Evolutionary conservation across 176 grass and related monocot genomes (phyloP).

Genomic region (Elaeis guineensis): DNA sequence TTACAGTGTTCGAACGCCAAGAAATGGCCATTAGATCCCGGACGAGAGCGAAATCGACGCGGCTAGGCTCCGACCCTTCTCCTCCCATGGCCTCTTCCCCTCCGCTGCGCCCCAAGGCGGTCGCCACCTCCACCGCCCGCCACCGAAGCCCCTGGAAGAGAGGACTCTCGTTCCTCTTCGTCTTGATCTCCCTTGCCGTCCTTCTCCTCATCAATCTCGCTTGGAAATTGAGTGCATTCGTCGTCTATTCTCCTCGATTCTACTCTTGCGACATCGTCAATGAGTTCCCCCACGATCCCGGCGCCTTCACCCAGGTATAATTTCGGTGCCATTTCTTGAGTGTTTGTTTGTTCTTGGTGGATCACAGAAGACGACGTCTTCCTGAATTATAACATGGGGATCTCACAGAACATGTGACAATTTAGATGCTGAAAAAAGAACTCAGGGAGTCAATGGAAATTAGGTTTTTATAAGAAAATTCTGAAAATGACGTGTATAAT

Average conservation of each 20-base stretch:
- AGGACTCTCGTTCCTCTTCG: neutral
- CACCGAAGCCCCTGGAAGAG: neutral
- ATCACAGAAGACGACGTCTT: too few relatives aligned
- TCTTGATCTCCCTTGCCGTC: neutral
- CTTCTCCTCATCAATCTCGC: constrained; percentile 1
- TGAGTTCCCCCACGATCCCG: constrained; percentile 74
- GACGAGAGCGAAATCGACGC: neutral
- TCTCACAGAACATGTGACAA: too few relatives aligned
- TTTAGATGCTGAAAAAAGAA: too few relatives aligned
- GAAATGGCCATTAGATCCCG: neutral
- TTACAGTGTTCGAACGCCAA: neutral
- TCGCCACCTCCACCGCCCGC: constrained; percentile 17
- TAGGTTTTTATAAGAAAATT: too few relatives aligned
- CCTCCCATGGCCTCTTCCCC: neutral
- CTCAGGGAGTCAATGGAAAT: too few relatives aligned
- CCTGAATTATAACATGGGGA: too few relatives aligned
- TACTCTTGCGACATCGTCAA: constrained; percentile 68
- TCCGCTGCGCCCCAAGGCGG: constrained; percentile 4
- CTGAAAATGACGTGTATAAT: too few relatives aligned
- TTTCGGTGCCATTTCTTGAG: too few relatives aligned
- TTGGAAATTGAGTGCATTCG: neutral
- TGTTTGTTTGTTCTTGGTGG: too few relatives aligned
- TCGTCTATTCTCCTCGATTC: constrained; percentile 12
- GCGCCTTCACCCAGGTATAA: constrained; percentile 70
- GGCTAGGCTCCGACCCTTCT: neutral